Base-by-base conservation (phyloP, 805 yeast species). In the Wickerhamiella vanderwaltii region DNA sequence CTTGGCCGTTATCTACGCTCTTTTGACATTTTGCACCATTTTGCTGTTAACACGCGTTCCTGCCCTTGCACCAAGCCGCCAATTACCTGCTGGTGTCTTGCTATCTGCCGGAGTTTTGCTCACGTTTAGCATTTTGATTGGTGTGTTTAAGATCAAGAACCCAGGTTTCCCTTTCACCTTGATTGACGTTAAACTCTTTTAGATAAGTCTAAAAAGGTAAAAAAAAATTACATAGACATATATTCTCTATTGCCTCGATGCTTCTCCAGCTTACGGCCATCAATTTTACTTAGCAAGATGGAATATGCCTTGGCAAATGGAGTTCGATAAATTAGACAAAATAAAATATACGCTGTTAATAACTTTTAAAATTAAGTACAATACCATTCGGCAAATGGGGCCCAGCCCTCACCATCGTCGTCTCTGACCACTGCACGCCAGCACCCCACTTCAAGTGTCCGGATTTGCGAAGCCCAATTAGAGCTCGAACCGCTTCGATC, bases 331-430 rank as follows among this genome's bases (percentile, higher is more conserved):
- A n/a, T n/a, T n/a, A n/a, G n/a, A n/a, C n/a, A n/a, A n/a, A n/a
- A n/a, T n/a, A n/a, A n/a, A n/a, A n/a, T n/a, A n/a, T n/a, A n/a
- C n/a, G n/a, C n/a, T n/a, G n/a, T n/a, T n/a, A n/a, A n/a, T n/a
- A n/a, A n/a, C n/a, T n/a, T n/a, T n/a, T n/a, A n/a, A n/a, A n/a
- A n/a, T 26, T 39, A 44, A 6, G 35, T 35, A 24, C 52, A 49
- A 34, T 45, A 48, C 98, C 98, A 88, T 59, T 86, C 95, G 11
- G 94, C 86, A 61, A 83, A 85, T 3, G 82, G 84, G 52, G 85
- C 79, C 84, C 94, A 83, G 41, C 85, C 77, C 42, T 69, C 69
- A 3, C 82, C 83, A 30, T 77, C 72, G 48, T 84, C 88, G 7
- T 84, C 79, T 29, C 80, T 72, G 0, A 84, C 84, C 35, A 87